Base-by-base conservation (phyloP, 2,329 filamentous ascomycete species). In the Beauveria pseudobassiana region DNA sequence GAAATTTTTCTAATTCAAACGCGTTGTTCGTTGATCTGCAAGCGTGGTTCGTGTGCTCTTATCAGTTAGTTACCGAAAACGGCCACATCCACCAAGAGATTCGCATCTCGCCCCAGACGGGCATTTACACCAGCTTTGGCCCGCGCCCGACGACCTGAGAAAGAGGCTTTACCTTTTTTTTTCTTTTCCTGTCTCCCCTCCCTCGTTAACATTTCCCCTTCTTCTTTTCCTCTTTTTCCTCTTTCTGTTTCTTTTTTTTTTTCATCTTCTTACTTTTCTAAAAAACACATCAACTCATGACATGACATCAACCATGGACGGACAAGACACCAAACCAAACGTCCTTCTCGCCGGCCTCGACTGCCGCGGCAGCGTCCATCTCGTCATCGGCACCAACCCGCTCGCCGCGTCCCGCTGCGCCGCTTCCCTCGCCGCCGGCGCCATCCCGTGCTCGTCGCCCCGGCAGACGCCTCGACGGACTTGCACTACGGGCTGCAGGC, bases 311-410 rank as follows among this genome's bases (percentile, higher is more conserved):
- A n/a, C 12, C n/a, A 61, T 59, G 56, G 57, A 45, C n/a, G 45
- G 20, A 14, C 43, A 59, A n/a, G 43, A 52, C n/a, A 16, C 30
- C 45, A 14, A 43, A 22, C 26, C 55, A 53, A 72, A 74, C 22
- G 81, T 87, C 3, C 80, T 96, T 57, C 85, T 96, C 53, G 88
- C 89, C 51, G 87, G 89, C 54, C 81, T 88, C 66, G 86, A 92
- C 71, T 87, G 86, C 69, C 80, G 80, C 56, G 82, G 78, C 53
- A 88, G 91, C 70, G 75, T 93, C 46, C 95, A 99, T 73, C 81
- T 99, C 62, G 85, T 99, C 69, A 75, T 98, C 65, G 95, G 95
- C 63, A 87, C 88, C 40, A 95, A 93, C 69, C 87, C 93, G 16
- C 82, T 99, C 46, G 93, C 95, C n/a, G 88, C 89, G 58, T 84